These are phyloP conservation scores for Lactarius akahatsu DNA, from an alignment of 768 basidiomycete genomes.

Conservation along the genomic window DNA sequence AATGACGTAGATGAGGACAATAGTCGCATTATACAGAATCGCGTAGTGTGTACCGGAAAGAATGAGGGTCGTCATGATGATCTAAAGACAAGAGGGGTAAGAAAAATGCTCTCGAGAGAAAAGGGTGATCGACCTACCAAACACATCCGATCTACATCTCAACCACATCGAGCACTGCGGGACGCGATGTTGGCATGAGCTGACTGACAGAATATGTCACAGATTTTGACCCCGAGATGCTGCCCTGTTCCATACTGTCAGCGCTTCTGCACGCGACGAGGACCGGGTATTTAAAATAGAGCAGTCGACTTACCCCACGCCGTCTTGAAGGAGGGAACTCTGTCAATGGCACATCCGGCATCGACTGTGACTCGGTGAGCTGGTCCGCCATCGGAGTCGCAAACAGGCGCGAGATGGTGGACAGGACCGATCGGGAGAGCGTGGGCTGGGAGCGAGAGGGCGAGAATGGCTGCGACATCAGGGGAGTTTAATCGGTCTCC, in stretches of 20 bases:
- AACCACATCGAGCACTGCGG: neutral
- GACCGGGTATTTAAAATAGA: neutral
- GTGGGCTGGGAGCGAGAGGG: conserved; percentile 6
- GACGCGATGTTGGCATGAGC: neutral
- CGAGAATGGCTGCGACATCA: conserved; percentile 3
- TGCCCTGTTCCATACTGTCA: neutral
- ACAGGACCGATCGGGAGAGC: conserved; percentile 7
- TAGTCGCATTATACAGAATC: neutral
- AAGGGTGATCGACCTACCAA: neutral
- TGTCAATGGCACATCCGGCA: conserved; percentile 8
- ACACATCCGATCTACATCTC: neutral
- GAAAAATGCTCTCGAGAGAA: neutral
- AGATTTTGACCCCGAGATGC: neutral
- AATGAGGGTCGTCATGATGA: neutral
- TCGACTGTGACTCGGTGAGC: conserved; percentile 8
- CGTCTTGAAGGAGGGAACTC: conserved; percentile 9
- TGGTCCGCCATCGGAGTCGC: conserved; percentile 12
- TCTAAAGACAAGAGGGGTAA: neutral
- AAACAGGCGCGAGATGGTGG: conserved; percentile 15
- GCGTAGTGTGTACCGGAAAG: neutral
- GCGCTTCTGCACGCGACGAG: neutral
- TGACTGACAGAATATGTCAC: neutral
- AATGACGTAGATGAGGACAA: neutral
- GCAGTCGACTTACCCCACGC: conserved; percentile 3
- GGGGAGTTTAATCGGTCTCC: neutral